Conservation (phyloP, 495 filamentous ascomycete species). For the Penicillium crystallinum region DNA sequence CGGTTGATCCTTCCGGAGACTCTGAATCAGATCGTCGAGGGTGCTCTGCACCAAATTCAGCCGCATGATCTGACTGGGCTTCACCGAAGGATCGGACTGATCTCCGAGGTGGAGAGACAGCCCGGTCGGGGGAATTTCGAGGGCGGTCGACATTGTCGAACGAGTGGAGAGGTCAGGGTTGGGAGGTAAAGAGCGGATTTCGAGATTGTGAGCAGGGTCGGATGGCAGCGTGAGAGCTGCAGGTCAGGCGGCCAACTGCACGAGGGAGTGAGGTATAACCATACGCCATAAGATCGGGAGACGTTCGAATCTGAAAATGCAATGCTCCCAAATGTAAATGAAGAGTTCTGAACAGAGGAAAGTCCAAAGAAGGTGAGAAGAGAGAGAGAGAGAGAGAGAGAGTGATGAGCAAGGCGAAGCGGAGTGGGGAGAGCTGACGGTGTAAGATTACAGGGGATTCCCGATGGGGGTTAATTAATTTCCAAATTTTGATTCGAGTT, state of each 20-base stretch:
- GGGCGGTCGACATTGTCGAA: slow-evolving; percentile 34
- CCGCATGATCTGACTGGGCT: slow-evolving; percentile 53
- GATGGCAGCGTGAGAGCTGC: slow-evolving; percentile 42
- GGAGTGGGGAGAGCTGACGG: slow-evolving; percentile 12
- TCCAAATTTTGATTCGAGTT: too few species aligned
- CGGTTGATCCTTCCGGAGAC: slow-evolving; percentile 57
- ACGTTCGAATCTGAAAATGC: neutral
- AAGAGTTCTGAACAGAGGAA: neutral
- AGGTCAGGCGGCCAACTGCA: slow-evolving; percentile 44
- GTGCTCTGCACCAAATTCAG: slow-evolving; percentile 59
- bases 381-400: slow-evolving; percentile 1
- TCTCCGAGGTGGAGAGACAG: slow-evolving; percentile 42
- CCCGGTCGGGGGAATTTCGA: slow-evolving; percentile 45
- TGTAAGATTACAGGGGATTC: slow-evolving; percentile 13
- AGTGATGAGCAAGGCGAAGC: slow-evolving; percentile 5
- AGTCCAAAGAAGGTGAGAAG: slow-evolving; percentile 6
- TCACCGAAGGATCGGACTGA: slow-evolving; percentile 27
- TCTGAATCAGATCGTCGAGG: slow-evolving; percentile 66
- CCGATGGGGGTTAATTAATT: slow-evolving; percentile 2
- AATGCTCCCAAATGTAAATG: slow-evolving; percentile 1
- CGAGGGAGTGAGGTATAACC: slow-evolving; percentile 30
- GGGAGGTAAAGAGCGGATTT: slow-evolving; percentile 6
- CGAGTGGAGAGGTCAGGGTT: slow-evolving; percentile 10
- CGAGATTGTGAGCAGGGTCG: slow-evolving; percentile 29
- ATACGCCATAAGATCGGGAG: slow-evolving; percentile 40